Evolutionary conservation across 2,329 filamentous ascomycete species (phyloP).

Genomic region (Pseudogymnoascus pannorum): DNA sequence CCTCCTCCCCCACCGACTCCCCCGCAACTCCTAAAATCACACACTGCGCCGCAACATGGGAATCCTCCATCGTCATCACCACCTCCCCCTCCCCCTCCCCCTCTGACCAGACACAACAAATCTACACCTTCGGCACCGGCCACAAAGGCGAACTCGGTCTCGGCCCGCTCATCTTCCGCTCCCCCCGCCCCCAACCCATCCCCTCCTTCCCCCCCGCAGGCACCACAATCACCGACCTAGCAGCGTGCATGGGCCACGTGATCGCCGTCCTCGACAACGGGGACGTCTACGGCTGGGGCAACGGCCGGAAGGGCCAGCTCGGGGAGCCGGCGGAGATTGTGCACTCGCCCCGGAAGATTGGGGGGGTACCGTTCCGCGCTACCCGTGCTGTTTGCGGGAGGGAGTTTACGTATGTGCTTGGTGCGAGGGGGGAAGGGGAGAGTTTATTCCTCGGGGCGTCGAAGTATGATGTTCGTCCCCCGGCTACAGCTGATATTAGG

Average conservation of each 20-base stretch:
- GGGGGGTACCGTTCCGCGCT: constrained; percentile 52
- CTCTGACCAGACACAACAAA: too few species aligned
- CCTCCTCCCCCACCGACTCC: constrained; percentile 10
- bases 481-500: constrained; percentile 44
- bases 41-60: constrained; percentile 69
- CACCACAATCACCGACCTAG: constrained; percentile 54
- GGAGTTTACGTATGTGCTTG: constrained; percentile 74
- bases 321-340: constrained; percentile 51
- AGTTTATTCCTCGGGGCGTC: constrained; percentile 65
- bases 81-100: too few species aligned
- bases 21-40: constrained; percentile 25
- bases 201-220: constrained; percentile 56
- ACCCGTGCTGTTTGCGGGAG: constrained; percentile 67
- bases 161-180: constrained; percentile 44
- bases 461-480: constrained; percentile 61
- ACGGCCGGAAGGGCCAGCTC: constrained; percentile 76
- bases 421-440: constrained; percentile 44
- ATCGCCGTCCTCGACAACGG: constrained; percentile 68
- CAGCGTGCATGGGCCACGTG: constrained; percentile 71
- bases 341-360: constrained; percentile 55
- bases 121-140: constrained; percentile 61
- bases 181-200: constrained; percentile 42
- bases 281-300: constrained; percentile 81
- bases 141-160: constrained; percentile 66
- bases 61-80: constrained; percentile 57